phyloP scores from a whole-genome alignment of 2,329 filamentous ascomycete species.

The Orbilia quercus region DNA sequence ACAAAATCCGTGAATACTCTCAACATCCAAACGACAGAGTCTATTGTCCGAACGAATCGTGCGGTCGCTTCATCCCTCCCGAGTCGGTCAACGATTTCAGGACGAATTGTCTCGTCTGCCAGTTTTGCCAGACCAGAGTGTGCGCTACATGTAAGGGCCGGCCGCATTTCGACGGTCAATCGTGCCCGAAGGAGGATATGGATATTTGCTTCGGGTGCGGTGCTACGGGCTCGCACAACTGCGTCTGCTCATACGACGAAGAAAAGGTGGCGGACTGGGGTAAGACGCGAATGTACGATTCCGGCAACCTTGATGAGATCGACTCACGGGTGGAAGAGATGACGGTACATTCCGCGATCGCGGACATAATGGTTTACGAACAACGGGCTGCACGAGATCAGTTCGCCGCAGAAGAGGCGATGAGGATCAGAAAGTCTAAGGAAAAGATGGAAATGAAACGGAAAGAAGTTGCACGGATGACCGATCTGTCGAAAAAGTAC shows the following conservation, averaged over 20 bases:
- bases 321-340: slow-evolving; percentile 41
- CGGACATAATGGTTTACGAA: slow-evolving; percentile 42
- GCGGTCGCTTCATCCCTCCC: slow-evolving; percentile 41
- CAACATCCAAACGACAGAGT: slow-evolving; percentile 40
- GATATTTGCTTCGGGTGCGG: slow-evolving; percentile 40
- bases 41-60: slow-evolving; percentile 38
- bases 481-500: slow-evolving; percentile 49
- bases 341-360: slow-evolving; percentile 41
- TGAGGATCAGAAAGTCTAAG: slow-evolving; percentile 28
- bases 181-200: slow-evolving; percentile 42
- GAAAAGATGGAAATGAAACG: slow-evolving; percentile 54
- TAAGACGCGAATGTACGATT: slow-evolving; percentile 50
- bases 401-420: slow-evolving; percentile 35
- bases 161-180: slow-evolving; percentile 35
- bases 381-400: slow-evolving; percentile 32
- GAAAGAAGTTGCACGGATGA: slow-evolving; percentile 50
- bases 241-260: slow-evolving; percentile 35
- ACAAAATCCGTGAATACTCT: slow-evolving; percentile 53
- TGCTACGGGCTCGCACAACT: slow-evolving; percentile 21
- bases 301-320: slow-evolving; percentile 15
- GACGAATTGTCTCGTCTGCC: slow-evolving; percentile 49
- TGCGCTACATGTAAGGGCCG: slow-evolving; percentile 30
- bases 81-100: slow-evolving; percentile 52
- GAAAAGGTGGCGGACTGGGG: slow-evolving; percentile 49
- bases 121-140: slow-evolving; percentile 52